These are phyloP conservation scores for Fusarium luffae DNA, from an alignment of 2,329 filamentous ascomycete species.

Conservation along the genomic window DNA sequence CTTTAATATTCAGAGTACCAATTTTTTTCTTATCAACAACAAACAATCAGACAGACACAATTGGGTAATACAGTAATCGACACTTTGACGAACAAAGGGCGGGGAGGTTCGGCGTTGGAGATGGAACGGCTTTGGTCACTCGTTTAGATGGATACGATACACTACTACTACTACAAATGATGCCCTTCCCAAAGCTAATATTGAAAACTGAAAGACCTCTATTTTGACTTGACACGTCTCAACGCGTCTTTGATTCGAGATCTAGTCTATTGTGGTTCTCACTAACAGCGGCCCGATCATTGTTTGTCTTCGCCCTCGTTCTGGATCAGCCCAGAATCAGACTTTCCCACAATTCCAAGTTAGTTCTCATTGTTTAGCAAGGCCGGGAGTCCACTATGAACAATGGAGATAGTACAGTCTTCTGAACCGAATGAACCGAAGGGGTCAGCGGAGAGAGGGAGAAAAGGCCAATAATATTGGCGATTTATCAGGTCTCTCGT, in stretches of 20 bases:
- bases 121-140: constrained; percentile 48
- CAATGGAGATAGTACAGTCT: constrained; percentile 18
- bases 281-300: constrained; percentile 23
- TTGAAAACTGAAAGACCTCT: constrained; percentile 3
- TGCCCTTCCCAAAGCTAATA: constrained; percentile 38
- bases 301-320: constrained; percentile 12
- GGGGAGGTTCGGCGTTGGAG: constrained; percentile 46
- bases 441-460: constrained; percentile 24
- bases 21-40: not conserved
- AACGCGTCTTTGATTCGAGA: constrained; percentile 16
- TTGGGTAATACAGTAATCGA: constrained; percentile 48
- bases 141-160: constrained; percentile 40
- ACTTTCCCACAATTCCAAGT: constrained; percentile 19
- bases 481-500: constrained; percentile 32
- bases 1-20: constrained; percentile 32
- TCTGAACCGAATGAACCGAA: constrained; percentile 2
- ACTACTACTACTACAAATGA: constrained; percentile 28
- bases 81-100: constrained; percentile 23
- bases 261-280: constrained; percentile 3
- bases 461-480: constrained; percentile 39
- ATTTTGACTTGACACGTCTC: constrained; percentile 25
- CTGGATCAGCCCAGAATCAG: constrained; percentile 4
- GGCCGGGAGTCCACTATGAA: constrained; percentile 14
- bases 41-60: not conserved
- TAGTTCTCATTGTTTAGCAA: constrained; percentile 20